These are phyloP conservation scores for Gossypium gossypioides DNA, from an alignment of 441 rosid species.

Conservation along the genomic window DNA sequence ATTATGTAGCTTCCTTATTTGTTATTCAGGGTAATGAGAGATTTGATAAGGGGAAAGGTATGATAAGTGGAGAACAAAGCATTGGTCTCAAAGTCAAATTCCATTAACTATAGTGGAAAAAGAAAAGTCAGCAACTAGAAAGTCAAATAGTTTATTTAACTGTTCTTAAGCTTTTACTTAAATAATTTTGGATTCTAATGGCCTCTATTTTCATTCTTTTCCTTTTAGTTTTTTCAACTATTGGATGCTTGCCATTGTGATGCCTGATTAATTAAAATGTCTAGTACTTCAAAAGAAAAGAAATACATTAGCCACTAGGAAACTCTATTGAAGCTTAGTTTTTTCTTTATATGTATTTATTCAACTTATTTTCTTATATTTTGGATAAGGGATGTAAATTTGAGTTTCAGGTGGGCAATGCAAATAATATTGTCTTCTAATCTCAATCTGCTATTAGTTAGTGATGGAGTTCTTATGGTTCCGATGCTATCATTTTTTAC, in stretches of 20 bases:
- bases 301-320: neutral
- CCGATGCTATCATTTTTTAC: neutral
- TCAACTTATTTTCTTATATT: neutral
- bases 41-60: neutral
- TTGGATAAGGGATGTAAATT: neutral
- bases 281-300: neutral
- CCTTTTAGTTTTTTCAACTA: neutral
- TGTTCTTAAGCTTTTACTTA: neutral
- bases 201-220: neutral
- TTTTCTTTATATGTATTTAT: neutral
- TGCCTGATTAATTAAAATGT: conserved; percentile 1
- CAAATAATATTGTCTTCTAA: neutral
- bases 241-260: neutral
- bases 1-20: neutral
- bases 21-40: neutral
- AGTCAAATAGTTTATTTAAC: neutral
- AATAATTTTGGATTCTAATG: neutral
- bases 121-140: conserved; percentile 1
- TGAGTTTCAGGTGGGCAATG: neutral
- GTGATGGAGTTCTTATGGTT: neutral
- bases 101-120: neutral
- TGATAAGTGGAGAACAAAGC: neutral
- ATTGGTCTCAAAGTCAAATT: neutral
- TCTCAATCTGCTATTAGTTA: neutral
- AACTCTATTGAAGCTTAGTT: neutral